Base-by-base conservation (phyloP, 2,329 filamentous ascomycete species). In the Simplicillium aogashimaense region DNA sequence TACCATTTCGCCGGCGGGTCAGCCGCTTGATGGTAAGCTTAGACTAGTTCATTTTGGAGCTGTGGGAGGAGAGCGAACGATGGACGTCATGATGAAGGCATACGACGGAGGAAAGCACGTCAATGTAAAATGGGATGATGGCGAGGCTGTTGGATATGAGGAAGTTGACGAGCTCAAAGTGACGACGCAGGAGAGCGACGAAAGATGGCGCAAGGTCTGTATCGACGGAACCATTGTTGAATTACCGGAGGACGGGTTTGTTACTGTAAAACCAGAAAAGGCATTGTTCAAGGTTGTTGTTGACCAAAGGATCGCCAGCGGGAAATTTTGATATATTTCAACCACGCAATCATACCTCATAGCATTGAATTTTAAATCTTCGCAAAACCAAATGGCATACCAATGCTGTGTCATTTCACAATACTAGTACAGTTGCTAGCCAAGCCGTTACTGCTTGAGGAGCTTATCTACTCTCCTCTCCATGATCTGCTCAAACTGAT, bases 161-260 rank as follows among this genome's bases (percentile, higher is more conserved):
- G 72, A 76, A 40, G 70, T 92, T 7, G 74, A 83, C 2, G 74
- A 74, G 38, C 49, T 95, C 14, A 69, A 64, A 43, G 77, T 95
- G 36, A 70, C 74, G 13, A 78, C 86, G 29, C 46, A 65, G 2
- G 85, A 92, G 52, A 66, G 74, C 13, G 78, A 86, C n/a, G 67
- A 66, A 35, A 67, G 78, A 39, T 95, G 88, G 88, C 71, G 90
- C 45, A 78, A 89, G 53, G 74, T 94, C 12, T 97, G 90, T 57
- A 70, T 97, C n/a, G 90, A 97, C 59, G 90, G 90, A 3, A 87
- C 83, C 39, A 94, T 94, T 51, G 76, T 95, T 3, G 72, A 76
- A 43, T 64, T 95, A 1, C 81, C 83, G 15, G 58, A 68, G 38
- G 78, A 73, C 2, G 88, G 88, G 0, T 81, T 76, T 69, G 75